Percentiles rank a stretch among this genome's conserved stretches.
phyloP scores from a whole-genome alignment of 805 yeast species.

The Yarrowia divulgata region DNA sequence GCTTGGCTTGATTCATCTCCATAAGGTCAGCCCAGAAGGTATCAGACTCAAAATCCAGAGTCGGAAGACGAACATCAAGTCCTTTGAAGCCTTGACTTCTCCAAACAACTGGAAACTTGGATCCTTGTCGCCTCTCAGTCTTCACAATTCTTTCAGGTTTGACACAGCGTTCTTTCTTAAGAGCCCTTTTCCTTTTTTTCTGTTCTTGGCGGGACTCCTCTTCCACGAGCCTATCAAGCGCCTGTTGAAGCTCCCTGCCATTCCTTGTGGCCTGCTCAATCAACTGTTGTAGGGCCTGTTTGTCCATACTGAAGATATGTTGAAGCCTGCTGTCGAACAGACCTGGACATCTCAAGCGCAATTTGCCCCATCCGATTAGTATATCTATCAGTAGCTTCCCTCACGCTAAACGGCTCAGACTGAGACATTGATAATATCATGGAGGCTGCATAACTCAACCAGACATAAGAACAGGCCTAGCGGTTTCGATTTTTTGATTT shows the following conservation, averaged over 20 bases:
- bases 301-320: neutral
- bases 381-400: neutral
- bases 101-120: neutral
- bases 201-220: neutral
- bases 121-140: neutral
- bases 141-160: neutral
- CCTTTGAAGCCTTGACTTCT: neutral
- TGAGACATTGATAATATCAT: neutral
- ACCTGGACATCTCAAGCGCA: no score
- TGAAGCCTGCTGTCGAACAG: no score
- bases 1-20: neutral
- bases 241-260: neutral
- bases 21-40: neutral
- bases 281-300: neutral
- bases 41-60: neutral
- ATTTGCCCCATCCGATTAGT: no score
- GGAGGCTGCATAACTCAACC: neutral
- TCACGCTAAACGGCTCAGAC: neutral
- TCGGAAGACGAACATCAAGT: neutral
- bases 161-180: no score
- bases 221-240: neutral
- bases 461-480: neutral
- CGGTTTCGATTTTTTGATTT: neutral
- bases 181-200: no score
- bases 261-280: neutral